Base-by-base conservation (phyloP, 352 stramenopile genomes). In the Phytophthora macrochlamydospora region DNA sequence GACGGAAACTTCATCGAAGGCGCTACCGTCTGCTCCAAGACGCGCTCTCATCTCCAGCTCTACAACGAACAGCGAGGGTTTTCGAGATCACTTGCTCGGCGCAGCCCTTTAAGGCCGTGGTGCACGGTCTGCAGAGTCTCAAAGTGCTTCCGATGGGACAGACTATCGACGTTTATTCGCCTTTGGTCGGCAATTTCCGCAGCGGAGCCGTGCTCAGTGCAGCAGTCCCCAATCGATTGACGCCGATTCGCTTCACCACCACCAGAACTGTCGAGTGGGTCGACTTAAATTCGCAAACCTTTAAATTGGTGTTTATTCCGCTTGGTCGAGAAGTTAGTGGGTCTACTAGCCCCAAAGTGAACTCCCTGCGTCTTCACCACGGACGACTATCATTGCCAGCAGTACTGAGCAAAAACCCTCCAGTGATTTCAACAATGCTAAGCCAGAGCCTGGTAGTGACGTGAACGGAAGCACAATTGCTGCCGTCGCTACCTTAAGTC, bases 51-150 rank as follows among this genome's bases (percentile, higher is more conserved):
- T n/a, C 56, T 88, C 1, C 81, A 88, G 9, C 52, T 90, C 0
- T 88, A 83, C 77, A 90, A 80, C 42, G 81, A 90, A 30, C 56
- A 33, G 6, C 69, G 56, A 0, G 76, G 32, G 87, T 87, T 56
- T 89, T 89, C 43, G 73, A 85, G 56, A 67, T 89, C 33, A 30
- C 50, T 2, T 63, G 67, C 6, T 7, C 14, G 2, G 24, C 37
- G 5, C 81, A 90, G 61, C 49, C 69, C 30, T 84, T 90, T 54
- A 88, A 85, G 57, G 81, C 84, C 42, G 65, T 90, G 48, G 69
- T 90, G 46, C 78, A 88, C 13, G 81, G 81, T 0, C 45, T 90
- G 0, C 28, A 76, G 24, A 73, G 38, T 30, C 48, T 90, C 12
- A 87, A 86, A 45, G 64, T 8, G 2, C 69, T 90, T 13, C 78